phyloP scores from a whole-genome alignment of 2,329 filamentous ascomycete genomes.

The Alternaria longipes region DNA sequence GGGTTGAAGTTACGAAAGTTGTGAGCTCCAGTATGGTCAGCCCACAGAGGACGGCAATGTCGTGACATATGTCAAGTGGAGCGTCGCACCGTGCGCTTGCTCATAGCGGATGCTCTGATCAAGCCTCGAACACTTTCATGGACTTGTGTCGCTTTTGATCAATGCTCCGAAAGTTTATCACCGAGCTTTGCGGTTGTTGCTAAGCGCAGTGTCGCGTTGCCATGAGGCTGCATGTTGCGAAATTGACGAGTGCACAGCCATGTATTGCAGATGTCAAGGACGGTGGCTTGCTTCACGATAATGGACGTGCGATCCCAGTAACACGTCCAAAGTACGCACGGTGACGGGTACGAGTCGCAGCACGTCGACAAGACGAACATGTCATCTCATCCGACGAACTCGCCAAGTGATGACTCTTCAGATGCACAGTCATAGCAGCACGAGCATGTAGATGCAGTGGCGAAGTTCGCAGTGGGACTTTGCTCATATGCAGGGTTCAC shows the following conservation, averaged over 20 bases:
- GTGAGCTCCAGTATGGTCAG: not conserved
- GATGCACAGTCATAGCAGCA: not conserved
- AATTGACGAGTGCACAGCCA: slow-evolving; percentile 1
- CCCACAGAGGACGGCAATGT: not conserved
- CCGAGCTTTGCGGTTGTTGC: not conserved
- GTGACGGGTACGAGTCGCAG: slow-evolving; percentile 22
- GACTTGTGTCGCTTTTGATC: slow-evolving; percentile 7
- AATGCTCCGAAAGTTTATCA: slow-evolving; percentile 3
- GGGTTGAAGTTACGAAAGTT: not conserved
- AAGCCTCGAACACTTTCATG: not conserved
- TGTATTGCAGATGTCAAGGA: slow-evolving; percentile 18
- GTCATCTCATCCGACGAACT: not conserved
- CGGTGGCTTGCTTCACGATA: slow-evolving; percentile 15
- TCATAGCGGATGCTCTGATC: slow-evolving; percentile 9
- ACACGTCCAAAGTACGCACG: slow-evolving; percentile 21
- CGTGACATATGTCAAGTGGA: slow-evolving; percentile 1
- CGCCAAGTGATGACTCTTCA: slow-evolving; percentile 19
- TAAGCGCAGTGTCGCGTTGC: not conserved
- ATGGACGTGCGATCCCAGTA: slow-evolving; percentile 18
- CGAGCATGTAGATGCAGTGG: not conserved
- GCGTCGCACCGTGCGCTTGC: slow-evolving; percentile 1
- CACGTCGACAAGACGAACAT: not conserved
- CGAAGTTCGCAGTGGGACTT: slow-evolving; percentile 1
- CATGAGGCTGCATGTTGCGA: not conserved
- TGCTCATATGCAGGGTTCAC: slow-evolving; percentile 4